Conservation (phyloP, 768 basidiomycete species). For the Psilocybe sp. region DNA sequence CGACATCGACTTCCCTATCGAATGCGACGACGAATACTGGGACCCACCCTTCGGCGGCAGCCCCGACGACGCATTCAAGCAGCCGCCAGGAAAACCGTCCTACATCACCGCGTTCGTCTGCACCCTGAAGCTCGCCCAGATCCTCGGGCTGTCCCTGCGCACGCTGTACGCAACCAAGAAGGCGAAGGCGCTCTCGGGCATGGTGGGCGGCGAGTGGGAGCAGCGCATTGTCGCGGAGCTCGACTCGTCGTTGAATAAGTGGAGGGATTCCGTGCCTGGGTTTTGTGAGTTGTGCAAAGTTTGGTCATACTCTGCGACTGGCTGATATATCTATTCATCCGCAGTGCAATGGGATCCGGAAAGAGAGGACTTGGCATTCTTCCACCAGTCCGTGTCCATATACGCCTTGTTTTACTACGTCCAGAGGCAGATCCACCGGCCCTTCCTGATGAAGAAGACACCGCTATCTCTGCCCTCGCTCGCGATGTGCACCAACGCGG, state of each 20-base stretch:
- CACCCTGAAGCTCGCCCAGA: slow-evolving; percentile 56
- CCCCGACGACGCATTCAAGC: slow-evolving; percentile 49
- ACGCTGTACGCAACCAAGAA: slow-evolving; percentile 51
- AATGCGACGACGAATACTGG: slow-evolving; percentile 51
- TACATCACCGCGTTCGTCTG: slow-evolving; percentile 49
- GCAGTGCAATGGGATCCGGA: slow-evolving; percentile 18
- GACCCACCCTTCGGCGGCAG: slow-evolving; percentile 36
- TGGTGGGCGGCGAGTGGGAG: slow-evolving; percentile 55
- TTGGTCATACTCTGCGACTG: not conserved
- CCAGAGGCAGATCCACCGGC: slow-evolving; percentile 68
- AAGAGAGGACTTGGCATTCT: slow-evolving; percentile 25
- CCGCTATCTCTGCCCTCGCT: slow-evolving; percentile 51
- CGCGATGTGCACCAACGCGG: slow-evolving; percentile 69
- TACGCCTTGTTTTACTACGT: slow-evolving; percentile 40
- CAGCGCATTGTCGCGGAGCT: slow-evolving; percentile 55
- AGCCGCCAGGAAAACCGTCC: slow-evolving; percentile 63
- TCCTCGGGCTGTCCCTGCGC: slow-evolving; percentile 58
- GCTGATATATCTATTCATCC: not conserved
- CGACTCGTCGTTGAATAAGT: slow-evolving; percentile 59
- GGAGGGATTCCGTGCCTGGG: slow-evolving; percentile 58
- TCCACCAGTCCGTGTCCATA: slow-evolving; percentile 53
- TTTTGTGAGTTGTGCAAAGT: slow-evolving; percentile 36
- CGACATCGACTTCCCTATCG: slow-evolving; percentile 63
- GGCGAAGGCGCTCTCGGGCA: slow-evolving; percentile 33
- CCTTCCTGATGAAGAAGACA: slow-evolving; percentile 51